Base-by-base conservation (phyloP, 371 early-diverging fungal genomes). In the Nosema muscidifuracis region DNA sequence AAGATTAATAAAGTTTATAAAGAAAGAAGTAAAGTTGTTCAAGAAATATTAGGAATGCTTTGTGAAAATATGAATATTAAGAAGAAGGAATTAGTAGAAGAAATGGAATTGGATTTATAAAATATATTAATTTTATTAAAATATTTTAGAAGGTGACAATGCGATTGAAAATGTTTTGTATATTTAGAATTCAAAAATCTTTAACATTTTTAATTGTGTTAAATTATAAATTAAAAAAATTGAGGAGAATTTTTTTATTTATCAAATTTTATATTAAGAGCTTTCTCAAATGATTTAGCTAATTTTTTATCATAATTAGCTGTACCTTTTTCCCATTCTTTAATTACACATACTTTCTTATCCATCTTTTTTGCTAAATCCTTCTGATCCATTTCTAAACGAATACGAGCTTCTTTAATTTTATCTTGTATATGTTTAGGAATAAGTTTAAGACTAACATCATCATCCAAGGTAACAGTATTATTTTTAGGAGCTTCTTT, bases 311-410 rank as follows among this genome's bases (percentile, higher is more conserved):
- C 74, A 57, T 55, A 79, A 12, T 69, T 53, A 20, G 71, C 76
- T 16, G 56, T 71, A 12, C 77, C 74, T 47, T 74, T 73, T 56
- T 79, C 80, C 60, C 76, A 68, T 6, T 61, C 69, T 7, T 60
- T 31, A 58, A 79, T 42, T 24, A 70, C 26, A 13, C 44, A 61
- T 31, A 44, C 42, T 18, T 64, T 69, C 36, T 70, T 73, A 44
- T 67, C 73, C 44, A 79, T 65, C 18, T 74, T 76, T 31, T 66
- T 64, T 13, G 80, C 80, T 16, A 79, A 43, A 13, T 79, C 67
- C 40, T 77, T 77, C 34, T 71, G 69, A 10, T 62, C 64, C 30
- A 77, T 24, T 16, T 43, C 51, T 42, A 38, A 60, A 51, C 43
- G 42, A 13, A 67, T 64, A 24, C 73, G 55, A 22, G 68, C 77